These are phyloP conservation scores for Thelonectria rubi DNA, from an alignment of 2,329 filamentous ascomycete genomes.

Conservation along the genomic window DNA sequence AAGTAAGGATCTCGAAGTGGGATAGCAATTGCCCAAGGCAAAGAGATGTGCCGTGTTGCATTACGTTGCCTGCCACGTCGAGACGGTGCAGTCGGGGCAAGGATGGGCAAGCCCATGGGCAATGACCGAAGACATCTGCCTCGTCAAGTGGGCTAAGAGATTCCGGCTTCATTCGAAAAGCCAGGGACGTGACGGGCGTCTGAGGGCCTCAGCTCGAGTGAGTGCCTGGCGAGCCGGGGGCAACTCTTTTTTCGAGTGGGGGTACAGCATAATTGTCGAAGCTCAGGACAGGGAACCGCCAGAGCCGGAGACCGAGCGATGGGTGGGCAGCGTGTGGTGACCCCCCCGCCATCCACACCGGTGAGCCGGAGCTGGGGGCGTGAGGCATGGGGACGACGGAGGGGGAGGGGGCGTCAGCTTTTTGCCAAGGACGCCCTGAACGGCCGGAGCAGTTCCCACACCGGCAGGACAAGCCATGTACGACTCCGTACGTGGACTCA, in stretches of 20 bases:
- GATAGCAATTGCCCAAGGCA: constrained; percentile 10
- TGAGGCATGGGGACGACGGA: constrained; percentile 7
- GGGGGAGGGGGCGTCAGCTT: constrained; percentile 18
- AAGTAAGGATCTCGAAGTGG: constrained; percentile 26
- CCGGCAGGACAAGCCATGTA: constrained; percentile 27
- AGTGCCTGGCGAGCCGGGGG: constrained; percentile 2
- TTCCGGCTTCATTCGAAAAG: constrained; percentile 23
- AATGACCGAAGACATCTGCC: not conserved
- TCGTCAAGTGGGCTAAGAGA: not conserved
- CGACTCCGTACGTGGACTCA: constrained; percentile 33
- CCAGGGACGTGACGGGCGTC: constrained; percentile 30
- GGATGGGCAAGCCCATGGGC: constrained; percentile 10
- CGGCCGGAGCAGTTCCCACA: constrained; percentile 27
- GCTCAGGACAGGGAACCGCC: constrained; percentile 20
- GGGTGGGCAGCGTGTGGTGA: constrained; percentile 11
- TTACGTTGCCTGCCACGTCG: constrained; percentile 29
- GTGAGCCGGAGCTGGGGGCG: constrained; percentile 36
- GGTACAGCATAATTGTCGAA: constrained; percentile 16
- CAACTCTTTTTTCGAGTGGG: constrained; percentile 32
- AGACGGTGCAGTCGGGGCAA: constrained; percentile 13
- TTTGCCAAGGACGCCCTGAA: constrained; percentile 19
- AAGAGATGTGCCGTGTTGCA: constrained; percentile 5
- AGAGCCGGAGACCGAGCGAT: constrained; percentile 28
- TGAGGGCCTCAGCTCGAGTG: constrained; percentile 24
- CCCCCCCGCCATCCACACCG: constrained; percentile 35